These are phyloP conservation scores for Lentinus tigrinus DNA, from an alignment of 768 basidiomycete species.

Conservation along the genomic window DNA sequence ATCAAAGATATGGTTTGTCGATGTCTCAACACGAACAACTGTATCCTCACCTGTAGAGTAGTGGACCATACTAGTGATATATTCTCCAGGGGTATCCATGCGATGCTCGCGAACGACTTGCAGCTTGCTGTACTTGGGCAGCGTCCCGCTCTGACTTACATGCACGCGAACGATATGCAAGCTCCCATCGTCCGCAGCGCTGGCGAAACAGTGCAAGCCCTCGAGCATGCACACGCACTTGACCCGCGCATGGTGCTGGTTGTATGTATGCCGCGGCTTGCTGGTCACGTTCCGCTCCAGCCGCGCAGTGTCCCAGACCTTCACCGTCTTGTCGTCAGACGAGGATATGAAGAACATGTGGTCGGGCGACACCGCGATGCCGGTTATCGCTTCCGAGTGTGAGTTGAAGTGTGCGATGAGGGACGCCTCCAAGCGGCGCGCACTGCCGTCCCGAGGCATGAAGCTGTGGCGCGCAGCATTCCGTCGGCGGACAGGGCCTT, in stretches of 20 bases:
- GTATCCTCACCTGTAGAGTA: conserved; percentile 61
- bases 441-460: conserved; percentile 58
- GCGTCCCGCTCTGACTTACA: conserved; percentile 57
- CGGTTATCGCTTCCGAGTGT: conserved; percentile 77
- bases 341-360: conserved; percentile 93
- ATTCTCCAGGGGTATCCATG: conserved; percentile 71
- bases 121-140: conserved; percentile 83
- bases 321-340: conserved; percentile 92
- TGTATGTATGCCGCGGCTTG: conserved; percentile 51
- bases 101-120: conserved; percentile 81
- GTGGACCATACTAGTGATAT: conserved; percentile 81
- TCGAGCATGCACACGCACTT: conserved; percentile 80
- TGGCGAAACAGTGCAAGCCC: conserved; percentile 84
- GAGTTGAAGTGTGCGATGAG: conserved; percentile 84
- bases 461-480: conserved; percentile 70
- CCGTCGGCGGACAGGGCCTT: conserved; percentile 77
- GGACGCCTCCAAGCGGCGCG: conserved; percentile 67
- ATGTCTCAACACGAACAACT: conserved; percentile 2
- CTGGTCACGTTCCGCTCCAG: conserved; percentile 92
- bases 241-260: conserved; percentile 68
- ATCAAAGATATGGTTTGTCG: background rate
- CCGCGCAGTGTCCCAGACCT: conserved; percentile 90
- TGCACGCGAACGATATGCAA: conserved; percentile 84
- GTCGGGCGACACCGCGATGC: conserved; percentile 87
- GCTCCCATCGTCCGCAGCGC: conserved; percentile 82